Evolutionary conservation across 2,329 filamentous ascomycete species (phyloP), one percentile per base, ranked within the genome.

Genomic region (Phoma sp.): DNA sequence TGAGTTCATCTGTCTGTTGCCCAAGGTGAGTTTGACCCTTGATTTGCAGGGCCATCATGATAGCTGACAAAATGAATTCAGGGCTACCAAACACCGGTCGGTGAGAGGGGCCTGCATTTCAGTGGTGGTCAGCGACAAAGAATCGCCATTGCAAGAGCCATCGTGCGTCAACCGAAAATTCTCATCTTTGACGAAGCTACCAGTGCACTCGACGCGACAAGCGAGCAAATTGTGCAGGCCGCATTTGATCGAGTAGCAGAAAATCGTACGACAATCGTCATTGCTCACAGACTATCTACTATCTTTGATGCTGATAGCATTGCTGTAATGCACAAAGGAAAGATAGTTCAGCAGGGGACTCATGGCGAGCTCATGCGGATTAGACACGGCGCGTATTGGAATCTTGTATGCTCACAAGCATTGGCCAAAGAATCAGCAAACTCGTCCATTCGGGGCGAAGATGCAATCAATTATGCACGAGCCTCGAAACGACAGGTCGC

Each of bases 111-210:
- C 13, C 13, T 36, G n/a, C 32, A 13, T 9, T 33, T 33, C 32
- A 33, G 32, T n/a, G 32, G 32, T 9, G 93, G 93, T 4, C 93
- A 98, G 77, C 45, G 50, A 7, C 84, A 87, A 62, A 76, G 83
- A 2, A 72, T 87, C 35, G 82, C 82, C 8, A 74, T 86, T 2
- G 84, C 84, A 0, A 74, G 83, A 8, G 68, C 68, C 13, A 70
- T 86, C 10, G 77, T 86, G 24, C 74, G 78, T 5, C 76, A 84
- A 39, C 81, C 82, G 10, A 33, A 33, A 4, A 33, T 98, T 66
- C 80, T 98, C 1, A 83, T 97, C 1, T 86, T 98, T 7, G 93
- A 98, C 61, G 93, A 98, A 75, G 93, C 93, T 7, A 98, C 93
- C 0, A 93, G 89, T 37, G 91, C 91, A 4, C 82, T 98, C 0